phyloP scores from a whole-genome alignment of 1,139 yeast species.

The Pichia sp. region DNA sequence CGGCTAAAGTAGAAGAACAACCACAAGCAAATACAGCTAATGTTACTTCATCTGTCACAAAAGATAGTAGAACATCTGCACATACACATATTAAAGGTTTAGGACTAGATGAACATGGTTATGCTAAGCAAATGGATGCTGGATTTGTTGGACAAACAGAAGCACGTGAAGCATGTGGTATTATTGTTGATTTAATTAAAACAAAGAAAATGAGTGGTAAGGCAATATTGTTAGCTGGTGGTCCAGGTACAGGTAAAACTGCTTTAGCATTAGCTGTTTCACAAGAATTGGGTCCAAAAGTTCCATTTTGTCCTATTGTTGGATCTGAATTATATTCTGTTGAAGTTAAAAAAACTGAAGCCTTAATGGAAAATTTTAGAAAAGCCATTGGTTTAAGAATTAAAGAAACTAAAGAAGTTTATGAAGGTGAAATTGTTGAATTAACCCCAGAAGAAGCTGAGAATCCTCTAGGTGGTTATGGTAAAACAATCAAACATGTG shows the following conservation, averaged over 20 bases:
- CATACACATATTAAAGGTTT: slow-evolving; percentile 96
- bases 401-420: slow-evolving; percentile 95
- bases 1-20: slow-evolving; percentile 1
- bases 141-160: slow-evolving; percentile 93
- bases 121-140: slow-evolving; percentile 79
- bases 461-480: slow-evolving; percentile 95
- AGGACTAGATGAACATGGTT: slow-evolving; percentile 87
- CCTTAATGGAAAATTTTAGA: slow-evolving; percentile 95
- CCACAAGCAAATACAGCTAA: slow-evolving; percentile 19
- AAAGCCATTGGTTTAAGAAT: slow-evolving; percentile 93
- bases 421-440: slow-evolving; percentile 97
- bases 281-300: slow-evolving; percentile 96
- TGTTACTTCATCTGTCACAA: slow-evolving; percentile 14
- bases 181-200: slow-evolving; percentile 88
- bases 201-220: slow-evolving; percentile 92
- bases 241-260: slow-evolving; percentile 97
- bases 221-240: slow-evolving; percentile 93
- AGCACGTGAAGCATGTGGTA: slow-evolving; percentile 97
- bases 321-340: slow-evolving; percentile 95
- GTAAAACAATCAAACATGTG: slow-evolving; percentile 92
- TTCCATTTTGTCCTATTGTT: slow-evolving; percentile 96
- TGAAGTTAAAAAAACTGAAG: slow-evolving; percentile 95
- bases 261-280: slow-evolving; percentile 94
- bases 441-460: slow-evolving; percentile 95
- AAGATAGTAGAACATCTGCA: slow-evolving; percentile 81